Evolutionary conservation across 371 early-diverging fungal genomes (phyloP), one percentile per base, ranked within the genome.

Genomic region (Circinella minor): DNA sequence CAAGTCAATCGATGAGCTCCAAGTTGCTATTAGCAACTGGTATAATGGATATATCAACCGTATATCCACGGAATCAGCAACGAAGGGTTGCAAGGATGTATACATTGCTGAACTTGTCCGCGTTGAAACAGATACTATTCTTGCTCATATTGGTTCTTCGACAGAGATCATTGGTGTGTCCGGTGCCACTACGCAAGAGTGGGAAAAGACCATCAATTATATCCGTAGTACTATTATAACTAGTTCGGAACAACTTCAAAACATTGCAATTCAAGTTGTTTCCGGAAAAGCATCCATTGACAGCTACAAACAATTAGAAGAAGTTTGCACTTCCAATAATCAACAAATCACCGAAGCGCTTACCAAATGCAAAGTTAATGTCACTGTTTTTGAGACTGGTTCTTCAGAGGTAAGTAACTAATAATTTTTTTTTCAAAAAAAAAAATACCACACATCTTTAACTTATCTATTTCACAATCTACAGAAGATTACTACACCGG

Each of bases 41-140:
- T 65, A 36, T 18, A 5, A 27, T 36, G 65, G 54, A 3, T 49
- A 54, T 20, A 36, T 65, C n/a, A 49, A 65, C 17, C 54, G 36
- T 36, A 18, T 65, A 3, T 51, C 65, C 36, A 36, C 54, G 3
- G 36, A 65, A 36, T 34, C 65, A 27, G 17, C 20, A 4, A 36
- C 36, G 27, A 5, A 15, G 1, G 69, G 51, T 43, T 62, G 15
- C 61, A 61, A 4, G 10, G 64, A 57, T 15, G 59, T 61, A 13
- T 76, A 81, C 51, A 81, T 81, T 68, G 78, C 77, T 36, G 49
- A 66, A 17, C 74, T 81, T 55, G 70, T 78, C 49, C 67, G 66
- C 51, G 36, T 38, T 27, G 60, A 54, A 18, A 63, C 59, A 0
- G 46, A 63, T 6, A 49, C 63, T 27, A 43, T 43, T 6, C 34